A percentile compares a stretch with the other conserved stretches of the same genome.
Evolutionary conservation across 208 protist genomes (phyloP).

Genomic region (Trypanosoma brucei): DNA sequence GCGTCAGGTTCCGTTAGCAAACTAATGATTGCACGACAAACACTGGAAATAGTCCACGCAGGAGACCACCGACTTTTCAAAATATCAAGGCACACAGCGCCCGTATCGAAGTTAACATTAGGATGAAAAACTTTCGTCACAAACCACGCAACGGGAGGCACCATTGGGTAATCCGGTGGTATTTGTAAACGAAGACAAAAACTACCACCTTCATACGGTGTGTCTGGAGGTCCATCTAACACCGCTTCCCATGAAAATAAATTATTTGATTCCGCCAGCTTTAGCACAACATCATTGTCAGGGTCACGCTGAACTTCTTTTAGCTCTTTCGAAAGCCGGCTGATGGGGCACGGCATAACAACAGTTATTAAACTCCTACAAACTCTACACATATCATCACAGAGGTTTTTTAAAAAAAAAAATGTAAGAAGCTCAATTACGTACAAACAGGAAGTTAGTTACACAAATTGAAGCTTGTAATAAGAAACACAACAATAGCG

Average conservation of each 20-base stretch:
- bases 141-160: constrained; percentile 72
- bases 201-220: constrained; percentile 67
- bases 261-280: constrained; percentile 29
- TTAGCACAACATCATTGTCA: constrained; percentile 48
- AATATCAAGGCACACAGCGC: constrained; percentile 90
- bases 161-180: constrained; percentile 84
- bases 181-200: constrained; percentile 68
- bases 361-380: background rate
- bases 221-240: constrained; percentile 68
- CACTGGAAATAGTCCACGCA: constrained; percentile 84
- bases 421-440: too few species aligned
- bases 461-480: too few species aligned
- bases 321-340: constrained; percentile 58
- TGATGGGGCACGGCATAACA: constrained; percentile 37
- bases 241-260: constrained; percentile 66
- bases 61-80: constrained; percentile 87
- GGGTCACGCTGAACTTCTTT: constrained; percentile 35
- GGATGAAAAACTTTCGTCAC: constrained; percentile 88
- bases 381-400: constrained; percentile 9
- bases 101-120: constrained; percentile 84
- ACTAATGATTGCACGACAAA: constrained; percentile 79
- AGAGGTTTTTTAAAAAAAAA: background rate
- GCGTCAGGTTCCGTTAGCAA: constrained; percentile 77
- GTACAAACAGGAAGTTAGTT: too few species aligned
- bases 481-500: too few species aligned